phyloP scores from a whole-genome alignment of 768 basidiomycete genomes.

The Phaffia australis region DNA sequence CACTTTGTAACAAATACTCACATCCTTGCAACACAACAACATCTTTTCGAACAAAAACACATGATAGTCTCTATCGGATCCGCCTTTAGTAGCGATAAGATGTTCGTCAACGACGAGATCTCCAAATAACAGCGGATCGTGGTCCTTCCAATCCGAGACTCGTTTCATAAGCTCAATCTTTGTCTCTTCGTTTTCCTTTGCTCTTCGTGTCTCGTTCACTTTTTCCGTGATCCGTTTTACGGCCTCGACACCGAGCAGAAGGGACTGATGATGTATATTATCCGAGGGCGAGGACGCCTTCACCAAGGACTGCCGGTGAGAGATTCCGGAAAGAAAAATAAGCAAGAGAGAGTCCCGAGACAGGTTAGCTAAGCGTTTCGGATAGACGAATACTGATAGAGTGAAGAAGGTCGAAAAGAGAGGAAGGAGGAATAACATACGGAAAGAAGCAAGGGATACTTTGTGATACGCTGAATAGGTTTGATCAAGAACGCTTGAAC shows the following conservation, averaged over 20 bases:
- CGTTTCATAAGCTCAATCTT: conserved; percentile 73
- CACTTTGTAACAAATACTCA: conserved; percentile 30
- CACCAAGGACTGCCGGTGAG: conserved; percentile 9
- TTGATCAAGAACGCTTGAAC: conserved; percentile 95
- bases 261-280: conserved; percentile 65
- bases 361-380: not conserved
- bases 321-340: not conserved
- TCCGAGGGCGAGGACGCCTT: conserved; percentile 28
- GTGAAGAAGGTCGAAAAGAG: not conserved
- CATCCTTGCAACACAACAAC: conserved; percentile 96
- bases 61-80: conserved; percentile 93
- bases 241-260: conserved; percentile 70
- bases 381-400: not conserved
- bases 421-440: conserved; percentile 44
- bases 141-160: conserved; percentile 98
- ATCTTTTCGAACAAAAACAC: conserved; percentile 99
- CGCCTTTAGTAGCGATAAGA: conserved; percentile 90
- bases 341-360: not conserved
- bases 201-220: conserved; percentile 89
- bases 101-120: conserved; percentile 87
- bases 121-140: conserved; percentile 88
- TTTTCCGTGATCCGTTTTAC: conserved; percentile 87
- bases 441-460: conserved; percentile 89
- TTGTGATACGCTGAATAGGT: conserved; percentile 95
- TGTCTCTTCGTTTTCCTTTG: conserved; percentile 76